phyloP scores from a whole-genome alignment of 2,329 filamentous ascomycete genomes.

The Metarhizium robertsii region DNA sequence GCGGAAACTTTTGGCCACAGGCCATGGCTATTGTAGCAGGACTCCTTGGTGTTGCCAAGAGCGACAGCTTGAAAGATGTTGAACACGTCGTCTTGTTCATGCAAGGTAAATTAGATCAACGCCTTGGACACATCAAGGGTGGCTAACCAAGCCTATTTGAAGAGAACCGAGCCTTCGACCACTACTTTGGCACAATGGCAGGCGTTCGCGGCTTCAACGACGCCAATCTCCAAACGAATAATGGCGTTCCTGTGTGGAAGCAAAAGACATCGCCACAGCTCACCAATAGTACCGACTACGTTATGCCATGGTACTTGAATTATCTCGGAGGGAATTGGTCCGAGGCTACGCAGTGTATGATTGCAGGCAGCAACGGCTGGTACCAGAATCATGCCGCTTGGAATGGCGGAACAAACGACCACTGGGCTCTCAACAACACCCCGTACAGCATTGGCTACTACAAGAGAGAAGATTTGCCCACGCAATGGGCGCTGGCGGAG shows the following conservation, averaged over 20 bases:
- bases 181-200: conserved; percentile 45
- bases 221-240: conserved; percentile 18
- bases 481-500: conserved; percentile 45
- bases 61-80: conserved; percentile 27
- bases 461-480: conserved; percentile 39
- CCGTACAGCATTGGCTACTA: conserved; percentile 34
- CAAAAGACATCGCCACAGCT: conserved; percentile 20
- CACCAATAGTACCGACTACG: conserved; percentile 30
- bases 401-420: conserved; percentile 38
- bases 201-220: conserved; percentile 45
- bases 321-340: conserved; percentile 35
- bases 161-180: conserved; percentile 26
- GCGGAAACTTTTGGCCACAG: no score
- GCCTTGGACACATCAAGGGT: no score
- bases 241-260: conserved; percentile 36
- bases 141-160: conserved; percentile 11
- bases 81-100: conserved; percentile 50
- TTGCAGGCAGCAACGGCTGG: conserved; percentile 41
- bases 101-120: conserved; percentile 15
- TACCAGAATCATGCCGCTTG: conserved; percentile 38
- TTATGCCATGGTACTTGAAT: conserved; percentile 42
- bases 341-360: conserved; percentile 42
- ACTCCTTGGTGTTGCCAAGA: no score
- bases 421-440: conserved; percentile 30
- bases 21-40: no score